Evolutionary conservation across 441 rosid species (phyloP).

Genomic region (Metrosideros polymorpha): DNA sequence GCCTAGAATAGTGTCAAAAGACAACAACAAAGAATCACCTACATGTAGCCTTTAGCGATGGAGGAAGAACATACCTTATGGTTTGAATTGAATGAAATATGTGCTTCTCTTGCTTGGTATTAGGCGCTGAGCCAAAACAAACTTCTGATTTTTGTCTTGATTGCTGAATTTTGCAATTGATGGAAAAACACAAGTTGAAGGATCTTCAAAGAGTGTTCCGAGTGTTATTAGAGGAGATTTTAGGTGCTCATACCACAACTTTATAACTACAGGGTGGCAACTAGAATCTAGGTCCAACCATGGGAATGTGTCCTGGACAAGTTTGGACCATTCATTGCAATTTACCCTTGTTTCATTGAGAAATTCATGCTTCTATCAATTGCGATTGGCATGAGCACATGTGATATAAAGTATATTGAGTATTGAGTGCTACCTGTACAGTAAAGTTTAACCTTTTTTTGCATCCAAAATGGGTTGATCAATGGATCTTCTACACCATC

Average conservation of each 20-base stretch:
- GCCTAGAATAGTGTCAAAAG: background rate
- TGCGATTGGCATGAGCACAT: background rate
- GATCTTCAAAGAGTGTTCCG: background rate
- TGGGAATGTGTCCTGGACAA: background rate
- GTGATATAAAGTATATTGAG: background rate
- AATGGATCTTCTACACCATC: background rate
- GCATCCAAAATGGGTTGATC: background rate
- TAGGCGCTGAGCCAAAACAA: background rate
- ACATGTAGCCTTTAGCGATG: background rate
- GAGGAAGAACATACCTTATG: background rate
- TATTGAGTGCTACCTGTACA: background rate
- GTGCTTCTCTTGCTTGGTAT: background rate
- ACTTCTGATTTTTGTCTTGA: background rate
- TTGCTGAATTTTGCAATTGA: background rate
- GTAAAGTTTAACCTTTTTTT: background rate
- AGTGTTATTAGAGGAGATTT: background rate
- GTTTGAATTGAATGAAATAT: background rate
- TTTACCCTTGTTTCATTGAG: background rate
- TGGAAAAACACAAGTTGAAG: background rate
- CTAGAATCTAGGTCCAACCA: background rate
- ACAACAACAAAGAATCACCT: background rate
- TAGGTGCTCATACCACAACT: background rate
- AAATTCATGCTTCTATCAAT: background rate
- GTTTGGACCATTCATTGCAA: background rate
- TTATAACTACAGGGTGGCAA: background rate